Conservation (phyloP, 768 basidiomycete genomes). For the Hygrocybe coccinea region DNA sequence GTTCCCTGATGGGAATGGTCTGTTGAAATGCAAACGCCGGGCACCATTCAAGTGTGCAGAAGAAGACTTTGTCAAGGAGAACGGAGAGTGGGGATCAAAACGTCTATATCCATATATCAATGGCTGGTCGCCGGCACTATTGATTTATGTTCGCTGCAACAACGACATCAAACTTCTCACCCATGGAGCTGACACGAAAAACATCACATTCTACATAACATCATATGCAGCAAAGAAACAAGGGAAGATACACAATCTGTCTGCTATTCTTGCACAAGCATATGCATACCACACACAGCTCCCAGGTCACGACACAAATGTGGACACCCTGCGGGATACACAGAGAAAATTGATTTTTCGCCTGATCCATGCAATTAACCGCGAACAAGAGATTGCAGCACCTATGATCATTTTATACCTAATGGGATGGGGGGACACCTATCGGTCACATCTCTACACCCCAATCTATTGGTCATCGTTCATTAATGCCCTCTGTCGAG, state of each 20-base stretch:
- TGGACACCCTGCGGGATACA: slow-evolving; percentile 17
- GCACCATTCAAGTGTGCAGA: slow-evolving; percentile 23
- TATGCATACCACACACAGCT: slow-evolving; percentile 32
- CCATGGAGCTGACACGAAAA: slow-evolving; percentile 29
- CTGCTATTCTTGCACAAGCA: slow-evolving; percentile 31
- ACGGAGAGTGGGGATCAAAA: slow-evolving; percentile 25
- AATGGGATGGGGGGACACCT: slow-evolving; percentile 41
- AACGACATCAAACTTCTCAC: slow-evolving; percentile 40
- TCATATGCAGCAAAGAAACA: slow-evolving; percentile 37
- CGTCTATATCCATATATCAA: slow-evolving; percentile 24
- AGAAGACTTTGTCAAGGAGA: slow-evolving; percentile 19
- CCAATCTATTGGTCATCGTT: slow-evolving; percentile 33
- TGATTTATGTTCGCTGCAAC: slow-evolving; percentile 30
- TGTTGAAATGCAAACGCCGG: slow-evolving; percentile 28
- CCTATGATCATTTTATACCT: slow-evolving; percentile 39
- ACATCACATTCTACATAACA: slow-evolving; percentile 32
- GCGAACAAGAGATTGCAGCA: slow-evolving; percentile 34
- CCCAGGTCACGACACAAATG: slow-evolving; percentile 8
- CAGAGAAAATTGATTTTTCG: slow-evolving; percentile 30
- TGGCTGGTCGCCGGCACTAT: slow-evolving; percentile 24
- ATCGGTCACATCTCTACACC: slow-evolving; percentile 33
- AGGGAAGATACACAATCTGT: slow-evolving; percentile 26
- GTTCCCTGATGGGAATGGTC: slow-evolving; percentile 14
- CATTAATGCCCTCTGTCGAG: slow-evolving; percentile 20
- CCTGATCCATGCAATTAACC: slow-evolving; percentile 29